Conservation (phyloP, 352 stramenopile genomes). For the Phytophthora boehmeriae region DNA sequence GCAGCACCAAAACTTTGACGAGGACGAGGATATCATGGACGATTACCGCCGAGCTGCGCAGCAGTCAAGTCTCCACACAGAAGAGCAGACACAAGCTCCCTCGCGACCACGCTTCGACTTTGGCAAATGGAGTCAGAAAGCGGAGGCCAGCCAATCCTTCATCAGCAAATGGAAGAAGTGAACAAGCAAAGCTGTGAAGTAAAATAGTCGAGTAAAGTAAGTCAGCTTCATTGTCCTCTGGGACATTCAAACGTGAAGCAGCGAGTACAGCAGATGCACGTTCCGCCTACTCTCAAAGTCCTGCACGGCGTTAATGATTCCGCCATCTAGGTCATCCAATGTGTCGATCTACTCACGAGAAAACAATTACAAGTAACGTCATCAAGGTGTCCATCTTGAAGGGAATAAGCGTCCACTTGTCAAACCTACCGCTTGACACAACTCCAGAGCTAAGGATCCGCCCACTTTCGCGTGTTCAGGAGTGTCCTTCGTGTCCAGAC, state of each 20-base stretch:
- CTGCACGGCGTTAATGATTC: conserved; percentile 58
- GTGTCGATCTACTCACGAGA: conserved; percentile 49
- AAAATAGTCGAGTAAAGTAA: neutral
- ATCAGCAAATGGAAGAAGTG: conserved; percentile 49
- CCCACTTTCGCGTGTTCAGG: conserved; percentile 86
- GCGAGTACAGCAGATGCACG: conserved; percentile 67
- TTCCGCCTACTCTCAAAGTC: conserved; percentile 66
- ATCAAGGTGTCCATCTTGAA: conserved; percentile 4
- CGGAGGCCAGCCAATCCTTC: conserved; percentile 34
- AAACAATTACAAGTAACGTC: conserved; percentile 1
- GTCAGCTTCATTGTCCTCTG: neutral
- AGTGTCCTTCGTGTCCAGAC: conserved; percentile 89
- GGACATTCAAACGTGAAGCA: conserved; percentile 57
- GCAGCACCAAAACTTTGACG: conserved; percentile 17
- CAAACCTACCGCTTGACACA: conserved; percentile 63
- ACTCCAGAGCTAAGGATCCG: conserved; percentile 75
- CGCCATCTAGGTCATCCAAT: conserved; percentile 50
- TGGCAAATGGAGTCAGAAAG: conserved; percentile 44
- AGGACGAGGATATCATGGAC: conserved; percentile 30
- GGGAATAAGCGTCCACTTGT: neutral
- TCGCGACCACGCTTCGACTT: conserved; percentile 29
- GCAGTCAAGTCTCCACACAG: conserved; percentile 7
- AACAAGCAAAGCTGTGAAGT: conserved; percentile 3
- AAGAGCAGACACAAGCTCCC: conserved; percentile 14
- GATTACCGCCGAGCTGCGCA: conserved; percentile 24